These are phyloP conservation scores for Quercus agrifolia DNA, from an alignment of 306 rosid genomes.

Conservation along the genomic window DNA sequence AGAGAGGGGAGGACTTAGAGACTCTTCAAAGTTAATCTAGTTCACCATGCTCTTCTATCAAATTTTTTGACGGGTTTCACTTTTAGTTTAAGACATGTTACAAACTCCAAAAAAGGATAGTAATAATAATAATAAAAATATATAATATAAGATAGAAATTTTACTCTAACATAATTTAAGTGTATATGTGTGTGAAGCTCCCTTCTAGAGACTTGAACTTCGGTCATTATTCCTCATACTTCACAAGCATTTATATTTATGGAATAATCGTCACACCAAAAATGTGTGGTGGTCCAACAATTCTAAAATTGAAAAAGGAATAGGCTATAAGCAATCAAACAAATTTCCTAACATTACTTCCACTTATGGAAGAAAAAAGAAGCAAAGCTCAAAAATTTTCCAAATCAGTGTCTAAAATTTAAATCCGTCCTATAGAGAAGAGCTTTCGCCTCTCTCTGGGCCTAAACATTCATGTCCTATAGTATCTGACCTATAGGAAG, in stretches of 20 bases:
- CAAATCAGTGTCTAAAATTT: background rate
- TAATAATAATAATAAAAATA: too few relatives aligned
- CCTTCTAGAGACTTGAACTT: too few relatives aligned
- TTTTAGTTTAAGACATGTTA: background rate
- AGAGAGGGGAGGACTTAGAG: too few relatives aligned
- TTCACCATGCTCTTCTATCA: background rate
- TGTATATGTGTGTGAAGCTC: too few relatives aligned
- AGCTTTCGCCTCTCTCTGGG: background rate
- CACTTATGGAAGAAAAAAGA: background rate
- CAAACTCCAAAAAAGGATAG: background rate
- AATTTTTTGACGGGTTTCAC: background rate
- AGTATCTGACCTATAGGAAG: background rate
- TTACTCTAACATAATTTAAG: too few relatives aligned
- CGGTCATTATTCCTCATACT: too few relatives aligned
- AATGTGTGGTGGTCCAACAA: too few relatives aligned
- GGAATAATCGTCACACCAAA: too few relatives aligned
- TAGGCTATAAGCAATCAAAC: slow-evolving; percentile 30
- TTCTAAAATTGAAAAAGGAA: background rate
- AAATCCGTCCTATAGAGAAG: background rate
- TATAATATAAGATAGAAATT: too few relatives aligned
- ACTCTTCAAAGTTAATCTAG: too few relatives aligned
- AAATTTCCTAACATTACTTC: background rate
- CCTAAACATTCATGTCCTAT: background rate
- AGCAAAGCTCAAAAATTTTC: background rate
- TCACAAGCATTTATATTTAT: too few relatives aligned